Percentiles rank a stretch among this genome's conserved stretches.
Evolutionary conservation across 768 basidiomycete species (phyloP).

Genomic region (Rhizopogon roseolus): DNA sequence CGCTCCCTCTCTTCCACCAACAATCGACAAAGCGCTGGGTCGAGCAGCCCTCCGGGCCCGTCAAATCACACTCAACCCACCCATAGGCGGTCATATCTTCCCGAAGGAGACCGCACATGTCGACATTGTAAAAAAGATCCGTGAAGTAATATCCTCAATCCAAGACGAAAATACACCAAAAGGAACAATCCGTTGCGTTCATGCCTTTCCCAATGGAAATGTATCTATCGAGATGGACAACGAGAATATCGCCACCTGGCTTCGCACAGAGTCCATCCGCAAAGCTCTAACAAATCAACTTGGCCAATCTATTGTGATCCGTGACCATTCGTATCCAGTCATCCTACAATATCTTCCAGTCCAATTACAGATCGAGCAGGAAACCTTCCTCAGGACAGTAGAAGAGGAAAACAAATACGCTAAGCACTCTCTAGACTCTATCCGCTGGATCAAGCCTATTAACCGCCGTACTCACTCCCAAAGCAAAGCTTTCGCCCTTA

Average conservation of each 20-base stretch:
- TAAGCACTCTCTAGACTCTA: conserved; percentile 5
- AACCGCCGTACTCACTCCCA: conserved; percentile 11
- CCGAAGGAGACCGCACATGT: neutral
- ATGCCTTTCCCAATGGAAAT: conserved; percentile 6
- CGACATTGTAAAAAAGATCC: neutral
- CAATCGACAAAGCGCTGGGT: neutral
- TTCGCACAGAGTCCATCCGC: conserved; percentile 1
- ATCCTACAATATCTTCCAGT: conserved; percentile 21
- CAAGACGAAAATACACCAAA: neutral
- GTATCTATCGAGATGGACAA: conserved; percentile 11
- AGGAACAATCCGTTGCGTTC: neutral
- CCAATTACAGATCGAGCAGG: conserved; percentile 5
- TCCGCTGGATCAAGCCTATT: conserved; percentile 22
- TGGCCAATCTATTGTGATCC: neutral
- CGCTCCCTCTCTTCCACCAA: neutral
- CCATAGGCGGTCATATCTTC: neutral
- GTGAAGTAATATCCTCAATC: neutral
- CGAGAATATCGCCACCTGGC: conserved; percentile 13
- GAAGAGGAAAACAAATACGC: conserved; percentile 13
- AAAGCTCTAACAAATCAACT: conserved; percentile 2
- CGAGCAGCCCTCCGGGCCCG: neutral
- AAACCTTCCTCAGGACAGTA: neutral
- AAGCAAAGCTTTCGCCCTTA: conserved; percentile 16
- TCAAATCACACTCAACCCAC: neutral
- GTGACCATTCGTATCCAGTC: neutral